Conservation (phyloP, 495 filamentous ascomycete species). For the Massariosphaeria phaeospora region DNA sequence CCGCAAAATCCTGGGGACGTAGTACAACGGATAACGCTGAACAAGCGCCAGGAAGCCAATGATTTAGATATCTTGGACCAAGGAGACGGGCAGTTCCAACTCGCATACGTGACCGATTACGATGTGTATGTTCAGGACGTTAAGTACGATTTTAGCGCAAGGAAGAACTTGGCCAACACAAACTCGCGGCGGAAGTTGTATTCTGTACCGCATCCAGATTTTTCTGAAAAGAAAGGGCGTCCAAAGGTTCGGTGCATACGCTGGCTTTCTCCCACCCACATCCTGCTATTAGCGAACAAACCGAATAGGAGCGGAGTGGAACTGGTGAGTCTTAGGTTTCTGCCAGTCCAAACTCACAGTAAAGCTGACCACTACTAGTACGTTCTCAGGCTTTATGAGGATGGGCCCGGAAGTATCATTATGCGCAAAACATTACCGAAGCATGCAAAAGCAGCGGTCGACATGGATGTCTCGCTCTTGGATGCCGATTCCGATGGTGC, state of each 20-base stretch:
- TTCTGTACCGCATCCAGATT: conserved; percentile 53
- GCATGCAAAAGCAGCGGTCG: conserved; percentile 60
- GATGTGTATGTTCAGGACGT: conserved; percentile 60
- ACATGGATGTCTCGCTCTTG: conserved; percentile 68
- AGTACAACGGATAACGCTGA: conserved; percentile 61
- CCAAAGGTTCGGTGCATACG: conserved; percentile 46
- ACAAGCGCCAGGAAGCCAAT: conserved; percentile 62
- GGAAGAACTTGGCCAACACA: conserved; percentile 44
- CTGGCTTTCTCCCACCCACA: conserved; percentile 58
- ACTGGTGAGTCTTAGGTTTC: conserved; percentile 40
- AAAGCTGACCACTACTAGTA: too few species aligned
- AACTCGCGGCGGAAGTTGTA: conserved; percentile 57
- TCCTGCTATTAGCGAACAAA: conserved; percentile 41
- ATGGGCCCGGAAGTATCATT: conserved; percentile 37
- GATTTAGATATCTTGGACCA: conserved; percentile 71
- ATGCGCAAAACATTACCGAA: conserved; percentile 53
- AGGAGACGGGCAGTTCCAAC: conserved; percentile 55
- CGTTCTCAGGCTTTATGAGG: conserved; percentile 53
- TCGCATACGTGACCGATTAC: conserved; percentile 75
- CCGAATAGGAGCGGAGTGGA: conserved; percentile 59
- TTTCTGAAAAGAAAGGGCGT: conserved; percentile 34
- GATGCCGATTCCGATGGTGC: conserved; percentile 45
- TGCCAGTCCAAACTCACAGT: too few species aligned
- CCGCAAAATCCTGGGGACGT: conserved; percentile 52
- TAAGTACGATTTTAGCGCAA: conserved; percentile 46